Percentiles rank a stretch among this genome's conserved stretches.
Conservation (phyloP, 139 green algal species). For the Chlorella sp. region DNA sequence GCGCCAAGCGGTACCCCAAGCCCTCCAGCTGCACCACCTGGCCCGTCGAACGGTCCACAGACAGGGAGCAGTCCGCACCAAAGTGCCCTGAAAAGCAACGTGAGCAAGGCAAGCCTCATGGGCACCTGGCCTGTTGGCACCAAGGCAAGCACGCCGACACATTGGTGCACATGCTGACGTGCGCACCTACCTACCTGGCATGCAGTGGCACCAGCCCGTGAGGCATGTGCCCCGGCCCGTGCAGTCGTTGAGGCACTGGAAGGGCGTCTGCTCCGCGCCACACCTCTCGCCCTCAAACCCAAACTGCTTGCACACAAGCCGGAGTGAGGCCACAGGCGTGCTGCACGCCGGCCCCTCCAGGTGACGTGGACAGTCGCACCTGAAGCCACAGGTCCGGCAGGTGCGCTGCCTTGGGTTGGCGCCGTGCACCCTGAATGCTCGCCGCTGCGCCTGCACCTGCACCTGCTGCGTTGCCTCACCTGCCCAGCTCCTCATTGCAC, state of each 20-base stretch:
- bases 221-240: constrained; percentile 14
- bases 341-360: constrained; percentile 9
- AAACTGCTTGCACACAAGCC: constrained; percentile 2
- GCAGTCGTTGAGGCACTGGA: constrained; percentile 26
- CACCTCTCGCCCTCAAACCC: constrained; percentile 11
- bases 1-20: constrained; percentile 21
- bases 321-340: constrained; percentile 1
- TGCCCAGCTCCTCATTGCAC: constrained; percentile 16
- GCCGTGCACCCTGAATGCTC: background rate
- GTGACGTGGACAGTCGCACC: constrained; percentile 30
- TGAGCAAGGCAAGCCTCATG: too few species aligned
- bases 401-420: too few species aligned
- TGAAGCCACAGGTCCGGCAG: background rate
- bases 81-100: constrained; percentile 19
- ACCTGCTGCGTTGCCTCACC: background rate
- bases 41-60: constrained; percentile 3
- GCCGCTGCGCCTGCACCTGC: too few species aligned
- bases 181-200: constrained; percentile 18
- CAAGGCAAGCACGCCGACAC: background rate
- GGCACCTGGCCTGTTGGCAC: too few species aligned
- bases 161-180: too few species aligned
- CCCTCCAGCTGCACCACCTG: constrained; percentile 17
- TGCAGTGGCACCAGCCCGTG: constrained; percentile 28
- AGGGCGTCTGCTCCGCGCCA: background rate
- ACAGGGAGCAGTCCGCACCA: constrained; percentile 31